phyloP scores from a whole-genome alignment of 2,329 filamentous ascomycete species.

The Pleoardoris graminearum region DNA sequence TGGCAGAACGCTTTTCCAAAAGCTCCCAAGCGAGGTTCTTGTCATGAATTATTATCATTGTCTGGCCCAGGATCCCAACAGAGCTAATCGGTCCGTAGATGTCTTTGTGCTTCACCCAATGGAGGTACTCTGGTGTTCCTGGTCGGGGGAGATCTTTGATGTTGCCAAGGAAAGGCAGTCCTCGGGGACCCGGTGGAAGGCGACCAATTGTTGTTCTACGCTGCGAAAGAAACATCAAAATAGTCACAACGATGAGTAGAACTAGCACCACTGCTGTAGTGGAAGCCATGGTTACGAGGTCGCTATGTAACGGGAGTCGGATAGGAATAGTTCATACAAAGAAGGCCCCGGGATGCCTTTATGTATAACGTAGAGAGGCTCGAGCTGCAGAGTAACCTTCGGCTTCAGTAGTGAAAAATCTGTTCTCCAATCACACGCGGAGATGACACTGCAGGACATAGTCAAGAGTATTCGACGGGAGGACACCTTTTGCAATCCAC shows the following conservation, averaged over 20 bases:
- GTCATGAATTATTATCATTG: slow-evolving; percentile 31
- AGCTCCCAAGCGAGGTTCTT: slow-evolving; percentile 27
- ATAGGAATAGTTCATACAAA: no score
- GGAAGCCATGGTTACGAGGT: background rate
- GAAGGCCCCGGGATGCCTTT: no score
- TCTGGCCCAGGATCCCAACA: slow-evolving; percentile 28
- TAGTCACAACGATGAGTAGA: background rate
- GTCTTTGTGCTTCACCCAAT: slow-evolving; percentile 50
- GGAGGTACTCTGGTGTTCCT: slow-evolving; percentile 10
- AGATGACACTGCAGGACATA: no score
- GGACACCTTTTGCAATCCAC: no score
- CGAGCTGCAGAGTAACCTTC: no score
- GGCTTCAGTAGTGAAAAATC: no score
- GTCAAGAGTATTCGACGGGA: no score
- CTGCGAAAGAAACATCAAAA: background rate
- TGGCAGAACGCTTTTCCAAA: slow-evolving; percentile 23
- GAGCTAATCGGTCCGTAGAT: slow-evolving; percentile 31
- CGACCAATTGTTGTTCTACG: background rate
- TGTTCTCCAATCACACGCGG: no score
- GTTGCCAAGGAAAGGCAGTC: slow-evolving; percentile 53
- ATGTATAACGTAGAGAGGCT: no score
- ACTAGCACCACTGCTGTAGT: background rate
- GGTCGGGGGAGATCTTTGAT: slow-evolving; percentile 23
- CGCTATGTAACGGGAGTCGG: no score
- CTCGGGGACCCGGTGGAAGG: slow-evolving; percentile 54